A percentile compares a stretch with the other conserved stretches of the same genome.
phyloP scores from a whole-genome alignment of 31 red algal species.

The Odonthalia washingtoniensis region DNA sequence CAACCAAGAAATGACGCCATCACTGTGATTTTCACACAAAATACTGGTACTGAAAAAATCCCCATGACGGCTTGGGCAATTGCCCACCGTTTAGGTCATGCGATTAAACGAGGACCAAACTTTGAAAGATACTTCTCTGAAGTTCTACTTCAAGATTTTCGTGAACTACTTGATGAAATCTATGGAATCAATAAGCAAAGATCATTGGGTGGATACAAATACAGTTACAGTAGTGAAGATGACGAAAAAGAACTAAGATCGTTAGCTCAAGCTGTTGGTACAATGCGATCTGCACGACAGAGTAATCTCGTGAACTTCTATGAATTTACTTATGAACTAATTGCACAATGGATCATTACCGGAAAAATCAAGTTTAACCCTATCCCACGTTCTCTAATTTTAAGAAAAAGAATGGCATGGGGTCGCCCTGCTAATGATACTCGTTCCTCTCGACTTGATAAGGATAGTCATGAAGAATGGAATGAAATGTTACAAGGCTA shows the following conservation, averaged over 20 bases:
- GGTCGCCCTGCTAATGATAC: not conserved
- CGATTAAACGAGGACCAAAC: not conserved
- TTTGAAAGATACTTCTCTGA: not conserved
- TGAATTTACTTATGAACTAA: conserved; percentile 22
- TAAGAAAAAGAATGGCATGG: conserved; percentile 5
- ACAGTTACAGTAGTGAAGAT: conserved; percentile 17
- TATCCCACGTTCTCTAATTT: not conserved
- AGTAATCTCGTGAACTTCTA: not conserved
- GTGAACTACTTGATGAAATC: conserved; percentile 2
- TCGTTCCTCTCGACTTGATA: no score
- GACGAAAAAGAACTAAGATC: not conserved
- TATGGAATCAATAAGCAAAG: not conserved
- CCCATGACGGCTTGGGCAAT: conserved; percentile 14
- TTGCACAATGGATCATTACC: conserved; percentile 13
- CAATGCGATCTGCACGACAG: conserved; percentile 1
- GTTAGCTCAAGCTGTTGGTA: not conserved
- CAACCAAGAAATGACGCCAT: conserved; percentile 4
- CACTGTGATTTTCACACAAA: conserved; percentile 12
- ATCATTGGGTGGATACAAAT: not conserved
- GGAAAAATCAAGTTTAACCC: conserved; percentile 20
- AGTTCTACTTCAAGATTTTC: conserved; percentile 7
- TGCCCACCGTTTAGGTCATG: conserved; percentile 10
- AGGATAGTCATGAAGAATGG: not conserved
- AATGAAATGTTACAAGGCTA: not conserved
- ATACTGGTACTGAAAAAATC: conserved; percentile 6